These are phyloP conservation scores for Apiospora malaysiana DNA, from an alignment of 2,329 filamentous ascomycete species.

Conservation along the genomic window DNA sequence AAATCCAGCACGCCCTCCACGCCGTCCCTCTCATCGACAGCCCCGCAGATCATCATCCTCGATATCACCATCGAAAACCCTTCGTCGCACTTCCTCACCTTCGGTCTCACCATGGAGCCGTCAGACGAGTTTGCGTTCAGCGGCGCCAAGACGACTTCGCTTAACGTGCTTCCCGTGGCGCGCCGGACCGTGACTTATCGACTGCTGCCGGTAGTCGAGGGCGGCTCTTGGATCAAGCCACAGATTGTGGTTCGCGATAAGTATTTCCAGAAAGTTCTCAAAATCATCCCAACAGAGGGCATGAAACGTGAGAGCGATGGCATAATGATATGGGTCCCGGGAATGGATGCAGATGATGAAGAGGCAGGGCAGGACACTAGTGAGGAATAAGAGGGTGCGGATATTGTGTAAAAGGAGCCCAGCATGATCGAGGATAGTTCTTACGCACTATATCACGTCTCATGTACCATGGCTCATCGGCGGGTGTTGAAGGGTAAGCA, in stretches of 20 bases:
- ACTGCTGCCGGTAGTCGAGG: conserved; percentile 66
- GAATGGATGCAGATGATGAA: not conserved
- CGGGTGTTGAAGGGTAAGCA: not conserved
- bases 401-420: not conserved
- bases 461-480: not conserved
- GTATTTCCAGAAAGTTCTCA: conserved; percentile 90
- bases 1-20: conserved; percentile 33
- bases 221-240: conserved; percentile 70
- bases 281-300: conserved; percentile 79
- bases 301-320: conserved; percentile 71
- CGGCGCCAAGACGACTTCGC: conserved; percentile 78
- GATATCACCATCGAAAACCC: conserved; percentile 84
- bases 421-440: not conserved
- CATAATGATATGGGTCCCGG: conserved; percentile 65
- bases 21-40: conserved; percentile 34
- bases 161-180: conserved; percentile 85
- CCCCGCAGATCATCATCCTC: conserved; percentile 49
- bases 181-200: conserved; percentile 76
- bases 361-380: not conserved
- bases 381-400: not conserved
- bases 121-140: conserved; percentile 93
- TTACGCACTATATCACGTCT: not conserved
- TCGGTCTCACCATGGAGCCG: conserved; percentile 90
- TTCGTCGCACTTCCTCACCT: conserved; percentile 92
- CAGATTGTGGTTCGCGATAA: conserved; percentile 81